Evolutionary conservation across 306 rosid species (phyloP).

Genomic region (Vigna mungo): DNA sequence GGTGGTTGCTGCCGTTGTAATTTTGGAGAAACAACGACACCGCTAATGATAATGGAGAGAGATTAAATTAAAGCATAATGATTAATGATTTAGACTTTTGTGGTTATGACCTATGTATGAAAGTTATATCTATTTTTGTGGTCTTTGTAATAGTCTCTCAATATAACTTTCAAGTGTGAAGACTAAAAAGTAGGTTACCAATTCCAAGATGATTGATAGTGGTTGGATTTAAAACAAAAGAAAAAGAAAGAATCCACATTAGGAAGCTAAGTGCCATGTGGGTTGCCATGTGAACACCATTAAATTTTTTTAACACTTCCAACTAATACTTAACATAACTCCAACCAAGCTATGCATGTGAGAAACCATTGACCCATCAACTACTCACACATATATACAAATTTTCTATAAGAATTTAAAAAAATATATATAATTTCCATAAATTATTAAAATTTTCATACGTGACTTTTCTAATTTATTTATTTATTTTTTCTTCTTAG

Average conservation of each 20-base stretch:
- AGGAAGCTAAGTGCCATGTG: slow-evolving; percentile 70
- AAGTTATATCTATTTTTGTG: slow-evolving; percentile 40
- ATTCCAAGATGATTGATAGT: slow-evolving; percentile 58
- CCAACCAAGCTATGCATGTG: slow-evolving; percentile 71
- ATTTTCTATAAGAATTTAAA: too few species aligned
- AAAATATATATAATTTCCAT: too few species aligned
- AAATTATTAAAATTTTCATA: too few species aligned
- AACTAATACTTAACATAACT: slow-evolving; percentile 44
- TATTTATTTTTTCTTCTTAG: too few species aligned
- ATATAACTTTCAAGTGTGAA: slow-evolving; percentile 39
- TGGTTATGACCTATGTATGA: slow-evolving; percentile 40
- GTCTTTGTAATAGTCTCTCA: slow-evolving; percentile 20
- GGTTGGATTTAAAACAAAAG: slow-evolving; percentile 47
- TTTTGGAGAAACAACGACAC: slow-evolving; percentile 39
- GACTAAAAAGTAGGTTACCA: slow-evolving; percentile 39
- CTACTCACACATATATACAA: slow-evolving; percentile 6
- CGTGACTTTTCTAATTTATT: too few species aligned
- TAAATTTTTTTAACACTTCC: slow-evolving; percentile 50
- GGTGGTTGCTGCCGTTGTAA: slow-evolving; percentile 42
- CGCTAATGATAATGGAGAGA: slow-evolving; percentile 38
- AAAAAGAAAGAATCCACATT: slow-evolving; percentile 46
- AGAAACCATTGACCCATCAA: slow-evolving; percentile 60
- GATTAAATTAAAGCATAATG: slow-evolving; percentile 48
- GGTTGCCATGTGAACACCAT: slow-evolving; percentile 79
- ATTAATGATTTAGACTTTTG: slow-evolving; percentile 50